Conservation (phyloP, 192 early-diverging fungal genomes). For the Spizellomyces punctatus region DNA sequence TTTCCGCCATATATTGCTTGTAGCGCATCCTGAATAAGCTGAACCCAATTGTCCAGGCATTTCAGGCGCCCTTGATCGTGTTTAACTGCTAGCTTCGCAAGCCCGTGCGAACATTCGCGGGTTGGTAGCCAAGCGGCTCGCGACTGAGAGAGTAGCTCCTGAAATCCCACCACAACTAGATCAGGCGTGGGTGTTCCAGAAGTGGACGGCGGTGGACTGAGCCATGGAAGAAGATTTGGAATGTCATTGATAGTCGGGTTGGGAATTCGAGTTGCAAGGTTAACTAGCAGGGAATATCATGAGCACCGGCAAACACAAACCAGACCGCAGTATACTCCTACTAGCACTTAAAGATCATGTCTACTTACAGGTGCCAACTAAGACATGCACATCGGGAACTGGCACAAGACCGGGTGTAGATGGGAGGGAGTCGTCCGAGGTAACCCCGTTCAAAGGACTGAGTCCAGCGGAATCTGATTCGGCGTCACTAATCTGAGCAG, state of each 20-base stretch:
- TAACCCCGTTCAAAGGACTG: background rate
- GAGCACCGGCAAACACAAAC: background rate
- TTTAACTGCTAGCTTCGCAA: conserved; percentile 13
- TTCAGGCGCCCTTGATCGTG: conserved; percentile 15
- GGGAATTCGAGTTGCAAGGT: conserved; percentile 17
- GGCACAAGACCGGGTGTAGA: background rate
- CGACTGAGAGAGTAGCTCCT: conserved; percentile 38
- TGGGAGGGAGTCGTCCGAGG: background rate
- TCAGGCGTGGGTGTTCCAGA: conserved; percentile 21
- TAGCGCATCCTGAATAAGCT: conserved; percentile 21
- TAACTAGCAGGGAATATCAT: conserved; percentile 7
- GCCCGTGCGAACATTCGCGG: conserved; percentile 9
- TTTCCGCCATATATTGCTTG: conserved; percentile 27
- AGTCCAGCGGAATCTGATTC: background rate
- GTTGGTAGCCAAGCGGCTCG: conserved; percentile 14
- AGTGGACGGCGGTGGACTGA: background rate
- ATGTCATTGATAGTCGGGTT: background rate
- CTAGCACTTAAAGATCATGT: background rate
- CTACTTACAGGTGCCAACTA: conserved; percentile 25
- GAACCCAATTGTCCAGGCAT: conserved; percentile 31
- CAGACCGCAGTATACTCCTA: background rate
- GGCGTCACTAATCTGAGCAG: background rate
- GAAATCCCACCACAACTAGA: conserved; percentile 43
- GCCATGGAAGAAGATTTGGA: conserved; percentile 15
- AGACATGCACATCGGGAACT: conserved; percentile 20